Conservation (phyloP, 108 stramenopile species). For the Skeletonema marinoi region DNA sequence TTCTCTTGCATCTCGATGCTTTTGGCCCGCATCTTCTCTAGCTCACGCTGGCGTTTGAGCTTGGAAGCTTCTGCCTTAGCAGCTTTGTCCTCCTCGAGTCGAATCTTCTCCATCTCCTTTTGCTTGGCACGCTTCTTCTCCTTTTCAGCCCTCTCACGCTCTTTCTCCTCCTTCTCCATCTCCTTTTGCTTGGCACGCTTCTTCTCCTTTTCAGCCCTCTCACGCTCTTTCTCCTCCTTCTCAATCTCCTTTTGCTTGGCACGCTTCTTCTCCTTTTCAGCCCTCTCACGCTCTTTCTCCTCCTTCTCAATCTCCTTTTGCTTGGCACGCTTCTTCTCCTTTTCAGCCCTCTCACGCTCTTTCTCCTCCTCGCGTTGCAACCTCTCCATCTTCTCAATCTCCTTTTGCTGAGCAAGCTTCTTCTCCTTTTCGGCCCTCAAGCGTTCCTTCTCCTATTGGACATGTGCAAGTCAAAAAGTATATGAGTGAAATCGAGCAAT, state of each 20-base stretch:
- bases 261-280: constrained; percentile 4
- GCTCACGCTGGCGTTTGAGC: constrained; percentile 9
- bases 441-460: not conserved
- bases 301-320: not conserved
- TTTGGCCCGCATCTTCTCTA: constrained; percentile 20
- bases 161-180: not conserved
- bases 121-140: constrained; percentile 1
- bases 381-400: not conserved
- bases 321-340: constrained; percentile 1
- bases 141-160: constrained; percentile 1
- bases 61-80: not conserved
- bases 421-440: not conserved
- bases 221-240: too few relatives aligned
- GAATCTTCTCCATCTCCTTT: constrained; percentile 2
- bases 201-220: not conserved
- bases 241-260: not conserved
- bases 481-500: not conserved
- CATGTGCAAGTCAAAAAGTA: not conserved
- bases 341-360: not conserved
- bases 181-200: not conserved
- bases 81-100: constrained; percentile 5
- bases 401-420: constrained; percentile 1
- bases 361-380: not conserved
- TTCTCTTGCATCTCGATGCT: constrained; percentile 30
- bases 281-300: not conserved